Evolutionary conservation across 75 land plant genomes (phyloP).

Genomic region (Picea sitchensis): DNA sequence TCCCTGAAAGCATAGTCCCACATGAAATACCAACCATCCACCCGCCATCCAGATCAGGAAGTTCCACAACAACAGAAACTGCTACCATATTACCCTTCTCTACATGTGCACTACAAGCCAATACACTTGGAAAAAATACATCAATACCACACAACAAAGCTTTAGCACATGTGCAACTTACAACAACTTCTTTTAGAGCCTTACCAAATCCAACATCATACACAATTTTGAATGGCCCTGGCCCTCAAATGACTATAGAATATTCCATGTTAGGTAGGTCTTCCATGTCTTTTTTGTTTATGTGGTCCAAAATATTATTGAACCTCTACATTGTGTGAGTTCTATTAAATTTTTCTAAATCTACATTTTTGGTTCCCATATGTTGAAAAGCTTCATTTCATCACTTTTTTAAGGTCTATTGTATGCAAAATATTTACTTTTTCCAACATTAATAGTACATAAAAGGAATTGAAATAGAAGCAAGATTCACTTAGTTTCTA

Average conservation of each 20-base stretch:
- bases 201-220: constrained; percentile 38
- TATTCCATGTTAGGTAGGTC: constrained; percentile 12
- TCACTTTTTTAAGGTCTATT: not conserved
- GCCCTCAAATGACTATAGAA: constrained; percentile 74
- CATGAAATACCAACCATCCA: constrained; percentile 87
- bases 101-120: constrained; percentile 95
- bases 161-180: constrained; percentile 97
- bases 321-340: not conserved
- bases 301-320: not conserved
- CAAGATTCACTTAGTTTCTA: no score
- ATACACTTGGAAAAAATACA: constrained; percentile 93
- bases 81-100: constrained; percentile 94
- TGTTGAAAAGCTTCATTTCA: not conserved
- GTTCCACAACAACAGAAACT: constrained; percentile 88
- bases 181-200: constrained; percentile 76
- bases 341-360: not conserved
- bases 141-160: constrained; percentile 97
- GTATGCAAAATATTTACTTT: constrained; percentile 32
- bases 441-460: no score
- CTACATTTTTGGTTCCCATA: constrained; percentile 1
- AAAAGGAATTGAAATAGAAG: no score
- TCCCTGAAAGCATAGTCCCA: constrained; percentile 71
- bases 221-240: constrained; percentile 69
- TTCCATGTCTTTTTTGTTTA: not conserved
- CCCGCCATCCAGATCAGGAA: constrained; percentile 46